Evolutionary conservation across 805 yeast genomes (phyloP).

Genomic region (Sugiyamaella marilandica): DNA sequence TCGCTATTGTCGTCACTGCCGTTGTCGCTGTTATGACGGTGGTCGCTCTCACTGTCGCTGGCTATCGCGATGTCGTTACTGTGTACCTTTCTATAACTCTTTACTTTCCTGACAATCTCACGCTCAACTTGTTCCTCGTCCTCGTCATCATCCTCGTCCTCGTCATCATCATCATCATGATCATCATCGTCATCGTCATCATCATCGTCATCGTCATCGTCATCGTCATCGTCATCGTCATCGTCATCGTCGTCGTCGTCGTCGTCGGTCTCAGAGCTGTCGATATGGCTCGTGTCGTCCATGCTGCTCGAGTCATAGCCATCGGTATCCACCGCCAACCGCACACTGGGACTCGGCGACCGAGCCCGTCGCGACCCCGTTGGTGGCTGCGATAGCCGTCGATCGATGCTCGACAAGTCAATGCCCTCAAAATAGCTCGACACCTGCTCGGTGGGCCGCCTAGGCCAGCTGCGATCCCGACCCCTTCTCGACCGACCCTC

Average conservation of each 20-base stretch:
- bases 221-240: conserved; percentile 20
- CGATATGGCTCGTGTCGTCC: conserved; percentile 3
- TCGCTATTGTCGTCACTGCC: background rate
- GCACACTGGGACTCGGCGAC: conserved; percentile 3
- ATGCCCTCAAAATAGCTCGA: conserved; percentile 1
- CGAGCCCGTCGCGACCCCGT: background rate
- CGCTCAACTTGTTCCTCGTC: conserved; percentile 20
- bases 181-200: conserved; percentile 27
- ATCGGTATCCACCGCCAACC: conserved; percentile 7
- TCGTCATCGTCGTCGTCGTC: conserved; percentile 31
- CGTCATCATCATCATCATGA: conserved; percentile 4
- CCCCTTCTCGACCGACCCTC: background rate
- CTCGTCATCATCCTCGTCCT: conserved; percentile 37
- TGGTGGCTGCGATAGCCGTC: conserved; percentile 8
- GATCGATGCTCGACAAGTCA: conserved; percentile 8
- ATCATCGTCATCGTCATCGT: conserved; percentile 36
- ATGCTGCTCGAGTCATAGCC: background rate
- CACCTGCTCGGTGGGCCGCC: background rate
- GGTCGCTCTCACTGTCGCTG: no score
- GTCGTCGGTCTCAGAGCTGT: conserved; percentile 6
- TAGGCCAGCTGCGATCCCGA: background rate
- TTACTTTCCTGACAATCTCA: background rate
- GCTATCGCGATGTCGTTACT: no score
- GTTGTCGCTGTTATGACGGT: background rate
- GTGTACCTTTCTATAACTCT: background rate